Base-by-base conservation (phyloP, 768 basidiomycete genomes). In the Serendipita sp. region DNA sequence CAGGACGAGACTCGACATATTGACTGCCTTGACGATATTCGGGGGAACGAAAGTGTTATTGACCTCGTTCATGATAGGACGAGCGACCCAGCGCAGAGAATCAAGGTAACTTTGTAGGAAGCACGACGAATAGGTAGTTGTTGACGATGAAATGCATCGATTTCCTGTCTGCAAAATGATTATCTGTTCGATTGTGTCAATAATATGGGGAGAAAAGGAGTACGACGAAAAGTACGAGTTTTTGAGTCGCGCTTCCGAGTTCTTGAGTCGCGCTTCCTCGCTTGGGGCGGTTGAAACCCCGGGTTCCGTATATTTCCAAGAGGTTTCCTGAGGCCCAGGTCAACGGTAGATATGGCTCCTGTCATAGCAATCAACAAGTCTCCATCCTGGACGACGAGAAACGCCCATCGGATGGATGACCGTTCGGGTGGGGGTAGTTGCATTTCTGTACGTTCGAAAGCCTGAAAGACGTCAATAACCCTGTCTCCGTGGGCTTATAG, bases 241-340 rank as follows among this genome's bases (percentile, higher is more conserved):
- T 5, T 53, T 36, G 34, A 27, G 5, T 58, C 33, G 31, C 40
- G 71, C n/a, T 58, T 29, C 96, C 96, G 71, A 98, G 98, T 0
- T 96, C 96, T 48, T 98, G 82, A 3, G 96, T 96, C 1, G 96
- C 96, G 67, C 91, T 95, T 60, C 96, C 84, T 77, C 43, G 64
- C 34, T 33, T 23, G 55, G 10, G 64, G 63, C 3, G 69, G 64
- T 40, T 64, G 48, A 44, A 66, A 67, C 36, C 63, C 15, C 68
- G 64, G 27, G 66, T 70, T 18, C 74, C 75, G 60, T 74, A 78
- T 66, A 75, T 76, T 31, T 69, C 65, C 48, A 79, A 74, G 53
- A 80, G 63, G 66, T 79, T 79, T 48, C 78, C 78, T 77, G 55
- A 31, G 23, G 23, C 23, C 23, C 23, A 23, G 48, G n/a, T 50